Base-by-base conservation (phyloP, 169 alveolate species). In the Cryptosporidium muris region DNA sequence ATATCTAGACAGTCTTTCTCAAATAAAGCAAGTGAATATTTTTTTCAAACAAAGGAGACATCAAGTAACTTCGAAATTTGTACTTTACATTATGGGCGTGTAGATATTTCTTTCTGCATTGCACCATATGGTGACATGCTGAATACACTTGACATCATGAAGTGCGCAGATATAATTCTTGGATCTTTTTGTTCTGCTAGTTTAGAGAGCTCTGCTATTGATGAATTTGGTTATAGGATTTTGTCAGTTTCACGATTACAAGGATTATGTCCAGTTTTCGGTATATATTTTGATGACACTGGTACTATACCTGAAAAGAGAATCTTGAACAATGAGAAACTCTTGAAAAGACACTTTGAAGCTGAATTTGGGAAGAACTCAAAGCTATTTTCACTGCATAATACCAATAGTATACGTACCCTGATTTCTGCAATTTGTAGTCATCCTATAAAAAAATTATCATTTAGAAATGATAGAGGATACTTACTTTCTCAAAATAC, bases 181-280 rank as follows among this genome's bases (percentile, higher is more conserved):
- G 85, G 74, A 4, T 60, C 62, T 12, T 74, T 74, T 58, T 66
- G 85, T 4, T 74, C 12, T 43, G 60, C 89, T 80, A 88, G 89
- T 56, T 25, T 25, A 16, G 74, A 81, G 64, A 80, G 90, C 42
- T 81, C 81, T 64, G 92, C 92, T 38, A 90, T 92, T 36, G 95
- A 92, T 81, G 91, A 90, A 54, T 52, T 66, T 9, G 95, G 95
- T 12, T 92, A 92, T 80, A 89, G 90, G 80, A 66, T 91, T 38
- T 80, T 92, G 42, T 64, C 88, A 53, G 68, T 89, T n/a, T 63
- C 91, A n/a, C 90, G 92, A 82, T 89, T 91, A 0, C 92, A 92
- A 81, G 95, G 94, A 14, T 66, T 90, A 80, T 88, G 93, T 45
- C 82, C 82, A 5, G 81, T 82, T 34, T 82, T 92, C 14, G 93